phyloP scores from a whole-genome alignment of 1,139 yeast genomes.

The Hemisphaericaspora xylofermentans region DNA sequence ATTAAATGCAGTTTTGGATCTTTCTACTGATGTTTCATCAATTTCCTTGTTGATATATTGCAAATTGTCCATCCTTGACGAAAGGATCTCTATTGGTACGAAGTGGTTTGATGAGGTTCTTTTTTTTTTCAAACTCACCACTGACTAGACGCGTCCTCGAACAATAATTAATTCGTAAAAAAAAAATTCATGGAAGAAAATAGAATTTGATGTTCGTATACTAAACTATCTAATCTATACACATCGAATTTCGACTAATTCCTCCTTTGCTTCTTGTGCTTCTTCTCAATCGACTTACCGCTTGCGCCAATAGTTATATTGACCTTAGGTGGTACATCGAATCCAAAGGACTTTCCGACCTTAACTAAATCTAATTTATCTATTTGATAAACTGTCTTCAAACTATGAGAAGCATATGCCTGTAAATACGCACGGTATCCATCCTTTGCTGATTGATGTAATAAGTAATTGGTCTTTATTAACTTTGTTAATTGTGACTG shows the following conservation, averaged over 20 bases:
- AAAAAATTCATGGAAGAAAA: background rate
- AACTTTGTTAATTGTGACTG: constrained; percentile 91
- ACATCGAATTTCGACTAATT: too few species aligned
- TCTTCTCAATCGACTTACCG: constrained; percentile 60
- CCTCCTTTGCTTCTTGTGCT: constrained; percentile 50
- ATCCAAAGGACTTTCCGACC: constrained; percentile 95
- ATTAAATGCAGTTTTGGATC: background rate
- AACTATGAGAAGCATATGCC: constrained; percentile 94
- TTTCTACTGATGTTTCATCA: background rate
- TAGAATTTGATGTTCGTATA: background rate
- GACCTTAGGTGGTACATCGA: constrained; percentile 94
- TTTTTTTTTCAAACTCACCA: background rate
- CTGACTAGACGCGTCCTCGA: background rate
- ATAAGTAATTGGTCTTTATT: constrained; percentile 87
- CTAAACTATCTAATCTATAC: background rate
- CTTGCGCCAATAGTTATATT: constrained; percentile 94
- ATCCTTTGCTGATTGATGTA: constrained; percentile 94
- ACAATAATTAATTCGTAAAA: too few species aligned
- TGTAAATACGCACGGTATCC: constrained; percentile 96
- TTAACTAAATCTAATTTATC: constrained; percentile 91
- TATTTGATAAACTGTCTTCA: constrained; percentile 93
- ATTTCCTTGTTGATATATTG: background rate
- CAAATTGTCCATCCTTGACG: background rate
- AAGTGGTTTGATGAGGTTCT: background rate
- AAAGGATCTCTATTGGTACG: background rate